A percentile compares a stretch with the other conserved stretches of the same genome.
Conservation (phyloP, 1,284 basidiomycete genomes). For the Phellopilus nigrolimitatus region DNA sequence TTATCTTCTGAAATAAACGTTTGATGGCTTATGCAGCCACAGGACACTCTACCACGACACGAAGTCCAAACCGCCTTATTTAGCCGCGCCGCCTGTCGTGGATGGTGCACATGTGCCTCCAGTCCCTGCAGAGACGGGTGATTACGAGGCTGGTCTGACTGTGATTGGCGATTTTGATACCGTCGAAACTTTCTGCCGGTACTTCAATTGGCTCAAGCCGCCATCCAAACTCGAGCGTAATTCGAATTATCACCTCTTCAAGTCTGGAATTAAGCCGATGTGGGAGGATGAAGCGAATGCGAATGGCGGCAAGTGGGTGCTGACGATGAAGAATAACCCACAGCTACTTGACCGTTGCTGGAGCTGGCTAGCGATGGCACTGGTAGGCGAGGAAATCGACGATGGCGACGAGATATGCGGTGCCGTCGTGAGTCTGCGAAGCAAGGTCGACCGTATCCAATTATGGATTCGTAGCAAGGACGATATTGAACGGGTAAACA, state of each 20-base stretch:
- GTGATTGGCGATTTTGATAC: constrained; percentile 80
- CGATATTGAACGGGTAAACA: constrained; percentile 79
- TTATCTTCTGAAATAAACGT: neutral
- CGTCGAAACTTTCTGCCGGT: constrained; percentile 88
- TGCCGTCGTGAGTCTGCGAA: constrained; percentile 83
- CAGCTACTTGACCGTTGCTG: constrained; percentile 81
- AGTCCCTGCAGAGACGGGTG: constrained; percentile 48
- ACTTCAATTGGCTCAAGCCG: constrained; percentile 91
- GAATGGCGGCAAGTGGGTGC: constrained; percentile 89
- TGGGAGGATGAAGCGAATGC: constrained; percentile 95
- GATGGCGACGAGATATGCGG: constrained; percentile 85
- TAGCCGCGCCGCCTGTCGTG: constrained; percentile 31
- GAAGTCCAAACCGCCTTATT: constrained; percentile 65
- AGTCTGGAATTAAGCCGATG: constrained; percentile 88
- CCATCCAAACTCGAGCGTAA: constrained; percentile 84
- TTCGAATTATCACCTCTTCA: constrained; percentile 94
- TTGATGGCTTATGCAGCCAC: constrained; percentile 8
- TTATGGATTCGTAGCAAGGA: constrained; percentile 83
- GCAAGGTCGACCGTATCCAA: constrained; percentile 87
- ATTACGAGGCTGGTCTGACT: constrained; percentile 74
- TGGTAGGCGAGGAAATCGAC: constrained; percentile 89
- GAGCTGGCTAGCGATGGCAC: constrained; percentile 86
- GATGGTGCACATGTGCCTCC: constrained; percentile 37
- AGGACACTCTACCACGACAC: constrained; percentile 86
- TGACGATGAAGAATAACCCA: constrained; percentile 85